Conservation (phyloP, 2,329 filamentous ascomycete species). For the Penicillium sp. region DNA sequence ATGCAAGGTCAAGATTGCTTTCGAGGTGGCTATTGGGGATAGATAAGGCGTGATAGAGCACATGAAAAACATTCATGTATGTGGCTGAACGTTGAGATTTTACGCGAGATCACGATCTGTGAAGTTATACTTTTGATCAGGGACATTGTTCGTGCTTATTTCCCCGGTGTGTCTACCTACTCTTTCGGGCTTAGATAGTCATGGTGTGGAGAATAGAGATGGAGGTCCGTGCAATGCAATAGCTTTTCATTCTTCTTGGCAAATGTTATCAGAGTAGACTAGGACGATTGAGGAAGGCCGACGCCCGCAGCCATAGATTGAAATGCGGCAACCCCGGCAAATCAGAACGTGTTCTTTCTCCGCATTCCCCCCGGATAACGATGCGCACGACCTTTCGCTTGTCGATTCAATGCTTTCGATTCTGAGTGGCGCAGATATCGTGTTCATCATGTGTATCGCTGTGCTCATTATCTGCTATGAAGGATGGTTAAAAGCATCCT, state of each 20-base stretch:
- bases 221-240: not conserved
- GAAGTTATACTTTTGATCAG: not conserved
- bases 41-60: not conserved
- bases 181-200: not conserved
- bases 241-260: not conserved
- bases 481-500: not conserved
- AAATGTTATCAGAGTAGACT: not conserved
- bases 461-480: not conserved
- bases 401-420: not conserved
- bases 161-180: conserved; percentile 7
- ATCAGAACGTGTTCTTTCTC: conserved; percentile 1
- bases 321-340: not conserved
- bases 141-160: not conserved
- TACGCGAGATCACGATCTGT: not conserved
- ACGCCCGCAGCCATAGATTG: conserved; percentile 6
- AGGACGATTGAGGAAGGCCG: conserved; percentile 21
- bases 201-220: not conserved
- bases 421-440: not conserved
- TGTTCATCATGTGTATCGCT: not conserved
- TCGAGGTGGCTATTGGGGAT: not conserved
- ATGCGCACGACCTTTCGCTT: not conserved
- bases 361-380: not conserved
- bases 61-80: not conserved
- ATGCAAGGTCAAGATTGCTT: not conserved
- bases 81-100: not conserved